Conservation (phyloP, 2,329 filamentous ascomycete genomes). For the Stylonectria norvegica region DNA sequence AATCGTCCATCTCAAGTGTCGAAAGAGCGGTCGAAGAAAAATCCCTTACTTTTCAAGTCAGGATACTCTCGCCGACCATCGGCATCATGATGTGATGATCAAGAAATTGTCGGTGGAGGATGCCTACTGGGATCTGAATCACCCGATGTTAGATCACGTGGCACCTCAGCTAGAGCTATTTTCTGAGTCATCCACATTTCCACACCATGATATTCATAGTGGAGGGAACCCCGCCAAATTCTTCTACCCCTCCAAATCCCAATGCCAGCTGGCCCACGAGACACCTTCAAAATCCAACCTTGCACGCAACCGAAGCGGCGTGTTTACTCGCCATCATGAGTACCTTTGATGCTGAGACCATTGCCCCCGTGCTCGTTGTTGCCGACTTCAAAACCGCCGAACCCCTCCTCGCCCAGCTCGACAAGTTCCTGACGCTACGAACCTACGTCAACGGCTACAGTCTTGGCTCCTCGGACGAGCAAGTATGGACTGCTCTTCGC, state of each 20-base stretch:
- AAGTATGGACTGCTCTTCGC: slow-evolving; percentile 78
- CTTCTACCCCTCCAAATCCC: slow-evolving; percentile 25
- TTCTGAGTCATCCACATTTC: slow-evolving; percentile 24
- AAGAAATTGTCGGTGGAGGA: too few relatives aligned
- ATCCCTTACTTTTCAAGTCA: too few relatives aligned
- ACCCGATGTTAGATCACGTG: too few relatives aligned
- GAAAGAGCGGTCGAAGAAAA: too few relatives aligned
- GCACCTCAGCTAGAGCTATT: too few relatives aligned
- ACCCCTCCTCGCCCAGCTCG: slow-evolving; percentile 68
- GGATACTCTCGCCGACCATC: too few relatives aligned
- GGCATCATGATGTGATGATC: too few relatives aligned
- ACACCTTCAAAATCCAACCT: slow-evolving; percentile 18
- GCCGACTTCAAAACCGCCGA: slow-evolving; percentile 77
- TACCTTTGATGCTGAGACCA: slow-evolving; percentile 25
- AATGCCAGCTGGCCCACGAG: slow-evolving; percentile 15
- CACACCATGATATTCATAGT: too few relatives aligned
- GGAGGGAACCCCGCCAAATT: slow-evolving; percentile 28
- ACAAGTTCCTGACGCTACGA: slow-evolving; percentile 82
- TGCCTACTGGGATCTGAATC: too few relatives aligned
- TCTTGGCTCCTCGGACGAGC: slow-evolving; percentile 72
- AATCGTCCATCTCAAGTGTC: too few relatives aligned
- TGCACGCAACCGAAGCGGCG: slow-evolving; percentile 5
- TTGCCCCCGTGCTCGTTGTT: slow-evolving; percentile 24
- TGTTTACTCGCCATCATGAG: slow-evolving; percentile 19
- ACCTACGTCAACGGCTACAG: slow-evolving; percentile 82